Percentiles rank a stretch among this genome's conserved stretches.
These are phyloP conservation scores for Gossypium mustelinum DNA, from an alignment of 345 rosid genomes.

Conservation along the genomic window DNA sequence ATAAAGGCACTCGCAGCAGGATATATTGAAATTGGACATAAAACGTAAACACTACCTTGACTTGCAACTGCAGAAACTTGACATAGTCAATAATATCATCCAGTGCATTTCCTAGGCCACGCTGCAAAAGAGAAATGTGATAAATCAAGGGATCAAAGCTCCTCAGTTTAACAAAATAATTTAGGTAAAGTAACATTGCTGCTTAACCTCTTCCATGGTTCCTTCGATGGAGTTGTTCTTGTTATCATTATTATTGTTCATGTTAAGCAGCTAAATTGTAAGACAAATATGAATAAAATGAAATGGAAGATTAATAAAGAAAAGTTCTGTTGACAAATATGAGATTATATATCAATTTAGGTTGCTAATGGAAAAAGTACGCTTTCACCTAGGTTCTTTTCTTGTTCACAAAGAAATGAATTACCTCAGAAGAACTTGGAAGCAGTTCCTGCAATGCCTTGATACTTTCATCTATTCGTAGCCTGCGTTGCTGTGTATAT, in stretches of 20 bases:
- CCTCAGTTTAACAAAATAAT: not conserved
- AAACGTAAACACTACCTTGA: slow-evolving; percentile 36
- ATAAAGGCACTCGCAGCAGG: not conserved
- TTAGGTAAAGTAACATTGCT: not conserved
- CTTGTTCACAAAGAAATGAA: not conserved
- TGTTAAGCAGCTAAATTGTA: not conserved
- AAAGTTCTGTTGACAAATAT: not conserved
- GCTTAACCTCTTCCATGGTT: not conserved
- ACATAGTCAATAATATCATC: slow-evolving; percentile 40
- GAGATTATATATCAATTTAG: not conserved
- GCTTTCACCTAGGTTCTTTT: not conserved
- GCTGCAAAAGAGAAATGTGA: slow-evolving; percentile 26
- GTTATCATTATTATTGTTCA: not conserved
- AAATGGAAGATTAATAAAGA: slow-evolving; percentile 1
- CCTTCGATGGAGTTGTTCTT: not conserved
- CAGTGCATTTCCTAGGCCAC: slow-evolving; percentile 29
- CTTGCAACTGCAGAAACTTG: slow-evolving; percentile 55
- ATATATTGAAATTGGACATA: not conserved
- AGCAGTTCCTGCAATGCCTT: slow-evolving; percentile 43
- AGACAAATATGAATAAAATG: not conserved
- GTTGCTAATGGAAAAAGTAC: not conserved
- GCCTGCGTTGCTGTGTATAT: slow-evolving; percentile 38
- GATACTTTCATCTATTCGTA: slow-evolving; percentile 34
- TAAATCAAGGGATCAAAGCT: not conserved
- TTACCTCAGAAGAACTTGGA: slow-evolving; percentile 43